These are phyloP conservation scores for Globisporangium alternatum DNA, from an alignment of 352 stramenopile species.

Conservation along the genomic window DNA sequence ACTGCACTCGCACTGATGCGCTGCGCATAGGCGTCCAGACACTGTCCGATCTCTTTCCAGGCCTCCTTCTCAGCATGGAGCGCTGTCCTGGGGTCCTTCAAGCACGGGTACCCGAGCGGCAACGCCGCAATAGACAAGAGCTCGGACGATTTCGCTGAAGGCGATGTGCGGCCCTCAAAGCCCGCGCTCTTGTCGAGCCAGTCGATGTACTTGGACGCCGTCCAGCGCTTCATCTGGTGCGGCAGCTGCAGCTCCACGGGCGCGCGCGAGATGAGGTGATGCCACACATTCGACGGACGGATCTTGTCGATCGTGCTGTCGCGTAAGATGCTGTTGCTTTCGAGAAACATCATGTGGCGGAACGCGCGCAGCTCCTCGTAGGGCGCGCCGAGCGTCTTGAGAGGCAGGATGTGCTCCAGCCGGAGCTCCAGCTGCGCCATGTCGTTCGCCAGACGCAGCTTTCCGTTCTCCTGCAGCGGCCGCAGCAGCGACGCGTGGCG, in stretches of 20 bases:
- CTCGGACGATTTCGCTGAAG: constrained; percentile 24
- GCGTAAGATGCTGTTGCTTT: constrained; percentile 54
- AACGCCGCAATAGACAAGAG: constrained; percentile 35
- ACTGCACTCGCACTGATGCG: constrained; percentile 49
- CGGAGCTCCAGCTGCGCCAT: constrained; percentile 81
- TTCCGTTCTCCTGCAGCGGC: constrained; percentile 71
- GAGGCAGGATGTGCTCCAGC: constrained; percentile 54
- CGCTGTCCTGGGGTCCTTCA: constrained; percentile 51
- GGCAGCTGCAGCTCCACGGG: constrained; percentile 71
- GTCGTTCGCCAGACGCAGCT: constrained; percentile 77
- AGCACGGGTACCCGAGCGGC: constrained; percentile 60
- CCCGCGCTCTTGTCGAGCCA: constrained; percentile 66
- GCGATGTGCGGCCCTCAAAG: constrained; percentile 19
- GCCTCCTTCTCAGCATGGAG: constrained; percentile 64
- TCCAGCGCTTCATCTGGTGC: constrained; percentile 75
- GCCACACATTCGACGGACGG: constrained; percentile 83
- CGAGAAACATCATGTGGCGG: constrained; percentile 81
- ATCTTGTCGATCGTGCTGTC: constrained; percentile 80
- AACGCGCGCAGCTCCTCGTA: constrained; percentile 83
- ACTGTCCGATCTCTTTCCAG: constrained; percentile 79
- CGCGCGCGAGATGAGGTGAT: constrained; percentile 72
- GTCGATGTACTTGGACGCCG: constrained; percentile 70
- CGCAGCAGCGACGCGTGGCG: constrained; percentile 70
- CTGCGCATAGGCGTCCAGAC: constrained; percentile 77
- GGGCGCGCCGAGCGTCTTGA: constrained; percentile 49